These are phyloP conservation scores for Oryza punctata DNA, from an alignment of 176 grass and related monocot species.

Conservation along the genomic window DNA sequence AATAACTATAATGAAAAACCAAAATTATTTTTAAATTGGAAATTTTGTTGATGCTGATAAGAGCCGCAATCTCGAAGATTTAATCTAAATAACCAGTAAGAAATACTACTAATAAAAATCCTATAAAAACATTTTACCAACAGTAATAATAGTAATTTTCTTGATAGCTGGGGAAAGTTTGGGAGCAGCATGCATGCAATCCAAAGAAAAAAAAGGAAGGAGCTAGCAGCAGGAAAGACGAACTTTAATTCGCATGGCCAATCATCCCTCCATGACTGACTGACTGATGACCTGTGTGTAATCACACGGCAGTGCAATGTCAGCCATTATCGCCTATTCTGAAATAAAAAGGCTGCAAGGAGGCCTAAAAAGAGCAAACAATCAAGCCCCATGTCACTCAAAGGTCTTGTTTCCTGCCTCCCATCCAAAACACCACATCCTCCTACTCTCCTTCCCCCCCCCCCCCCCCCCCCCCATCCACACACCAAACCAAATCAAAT, in stretches of 20 bases:
- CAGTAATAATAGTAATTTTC: neutral
- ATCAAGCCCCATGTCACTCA: slow-evolving; percentile 37
- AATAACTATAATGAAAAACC: too few relatives aligned
- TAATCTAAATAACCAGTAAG: too few relatives aligned
- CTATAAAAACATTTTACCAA: neutral
- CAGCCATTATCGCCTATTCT: neutral
- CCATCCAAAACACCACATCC: neutral
- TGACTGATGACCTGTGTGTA: neutral
- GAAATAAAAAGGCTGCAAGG: neutral
- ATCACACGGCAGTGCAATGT: slow-evolving; percentile 3
- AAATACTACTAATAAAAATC: neutral
- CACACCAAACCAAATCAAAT: neutral
- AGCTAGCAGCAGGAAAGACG: slow-evolving; percentile 3
- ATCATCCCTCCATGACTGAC: slow-evolving; percentile 16
- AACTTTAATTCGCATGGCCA: slow-evolving; percentile 29
- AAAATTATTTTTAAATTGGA: too few relatives aligned
- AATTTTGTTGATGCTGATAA: too few relatives aligned
- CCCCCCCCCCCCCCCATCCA: too few relatives aligned
- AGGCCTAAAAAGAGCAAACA: slow-evolving; percentile 48
- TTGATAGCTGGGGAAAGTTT: neutral
- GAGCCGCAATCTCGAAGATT: too few relatives aligned
- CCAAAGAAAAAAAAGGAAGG: neutral
- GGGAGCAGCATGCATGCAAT: neutral
- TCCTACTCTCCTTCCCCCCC: neutral
- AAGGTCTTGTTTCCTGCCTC: slow-evolving; percentile 25